phyloP scores from a whole-genome alignment of 176 grass and related monocot species.

The Oryza nivara region DNA sequence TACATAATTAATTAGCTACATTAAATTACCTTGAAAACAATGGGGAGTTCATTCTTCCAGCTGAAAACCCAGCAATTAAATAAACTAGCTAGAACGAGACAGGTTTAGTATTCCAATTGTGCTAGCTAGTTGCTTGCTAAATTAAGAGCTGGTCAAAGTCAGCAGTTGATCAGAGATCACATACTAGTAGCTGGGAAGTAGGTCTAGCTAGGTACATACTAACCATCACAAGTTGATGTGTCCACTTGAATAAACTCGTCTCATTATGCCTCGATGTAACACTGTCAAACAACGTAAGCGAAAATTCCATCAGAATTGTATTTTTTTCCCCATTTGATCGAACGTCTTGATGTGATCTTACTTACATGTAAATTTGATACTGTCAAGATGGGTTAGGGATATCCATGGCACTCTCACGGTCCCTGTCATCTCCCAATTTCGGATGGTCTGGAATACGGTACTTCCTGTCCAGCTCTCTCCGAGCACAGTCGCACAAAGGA shows the following conservation, averaged over 20 bases:
- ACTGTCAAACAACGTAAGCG: not conserved
- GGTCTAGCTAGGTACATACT: not conserved
- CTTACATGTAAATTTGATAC: not conserved
- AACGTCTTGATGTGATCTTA: not conserved
- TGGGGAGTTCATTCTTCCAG: not conserved
- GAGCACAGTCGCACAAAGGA: too few species aligned
- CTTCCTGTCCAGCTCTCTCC: too few species aligned
- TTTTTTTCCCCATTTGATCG: constrained; percentile 1
- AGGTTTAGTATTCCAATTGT: not conserved
- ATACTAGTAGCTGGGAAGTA: not conserved
- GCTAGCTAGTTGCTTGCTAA: not conserved
- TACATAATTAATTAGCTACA: not conserved
- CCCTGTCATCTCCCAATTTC: too few species aligned
- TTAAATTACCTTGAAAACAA: not conserved
- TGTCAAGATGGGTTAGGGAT: not conserved
- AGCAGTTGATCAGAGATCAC: not conserved
- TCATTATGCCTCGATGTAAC: not conserved
- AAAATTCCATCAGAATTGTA: not conserved
- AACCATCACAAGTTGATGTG: constrained; percentile 9
- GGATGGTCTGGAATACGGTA: too few species aligned
- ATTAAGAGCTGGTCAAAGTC: constrained; percentile 22
- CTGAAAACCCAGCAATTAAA: not conserved
- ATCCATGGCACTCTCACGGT: too few species aligned
- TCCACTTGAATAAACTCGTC: not conserved
- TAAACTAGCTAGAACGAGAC: not conserved